phyloP scores from a whole-genome alignment of 2,329 filamentous ascomycete genomes.

The Sordariomycetes sp. region DNA sequence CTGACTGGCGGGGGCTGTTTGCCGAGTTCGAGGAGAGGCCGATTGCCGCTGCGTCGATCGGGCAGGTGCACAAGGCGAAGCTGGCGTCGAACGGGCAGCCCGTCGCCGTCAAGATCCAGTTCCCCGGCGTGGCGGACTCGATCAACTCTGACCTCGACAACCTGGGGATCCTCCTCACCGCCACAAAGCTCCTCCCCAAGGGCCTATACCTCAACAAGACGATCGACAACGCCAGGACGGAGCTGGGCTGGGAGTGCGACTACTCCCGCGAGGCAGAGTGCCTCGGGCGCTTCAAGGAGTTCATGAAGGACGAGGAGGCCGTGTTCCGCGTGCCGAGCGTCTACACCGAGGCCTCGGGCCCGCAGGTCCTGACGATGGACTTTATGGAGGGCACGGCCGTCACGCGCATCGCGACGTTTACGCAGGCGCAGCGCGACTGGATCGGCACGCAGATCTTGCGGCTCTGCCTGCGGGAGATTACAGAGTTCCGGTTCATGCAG shows the following conservation, averaged over 20 bases:
- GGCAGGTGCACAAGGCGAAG: constrained; percentile 81
- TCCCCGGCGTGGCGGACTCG: constrained; percentile 87
- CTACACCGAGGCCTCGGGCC: constrained; percentile 66
- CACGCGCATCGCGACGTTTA: constrained; percentile 63
- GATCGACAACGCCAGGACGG: constrained; percentile 83
- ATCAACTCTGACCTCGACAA: constrained; percentile 97
- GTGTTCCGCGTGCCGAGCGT: constrained; percentile 72
- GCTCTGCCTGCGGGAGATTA: constrained; percentile 83
- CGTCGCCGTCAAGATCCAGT: constrained; percentile 95
- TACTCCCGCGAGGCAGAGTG: constrained; percentile 81
- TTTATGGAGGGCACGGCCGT: constrained; percentile 79
- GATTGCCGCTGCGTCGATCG: constrained; percentile 91
- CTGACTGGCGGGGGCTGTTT: constrained; percentile 76
- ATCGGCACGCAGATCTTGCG: constrained; percentile 89
- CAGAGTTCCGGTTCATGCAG: constrained; percentile 96
- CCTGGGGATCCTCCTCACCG: constrained; percentile 77
- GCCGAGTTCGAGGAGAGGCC: constrained; percentile 78
- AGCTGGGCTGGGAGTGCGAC: constrained; percentile 95
- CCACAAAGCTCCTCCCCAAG: constrained; percentile 78
- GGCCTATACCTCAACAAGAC: constrained; percentile 94
- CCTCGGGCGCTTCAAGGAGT: constrained; percentile 58
- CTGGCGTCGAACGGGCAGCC: constrained; percentile 59
- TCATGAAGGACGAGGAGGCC: constrained; percentile 61
- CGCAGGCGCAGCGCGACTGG: constrained; percentile 81
- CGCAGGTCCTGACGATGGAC: constrained; percentile 85